Conservation (phyloP, 2,329 filamentous ascomycete species). For the Lasiodiplodia citricola region DNA sequence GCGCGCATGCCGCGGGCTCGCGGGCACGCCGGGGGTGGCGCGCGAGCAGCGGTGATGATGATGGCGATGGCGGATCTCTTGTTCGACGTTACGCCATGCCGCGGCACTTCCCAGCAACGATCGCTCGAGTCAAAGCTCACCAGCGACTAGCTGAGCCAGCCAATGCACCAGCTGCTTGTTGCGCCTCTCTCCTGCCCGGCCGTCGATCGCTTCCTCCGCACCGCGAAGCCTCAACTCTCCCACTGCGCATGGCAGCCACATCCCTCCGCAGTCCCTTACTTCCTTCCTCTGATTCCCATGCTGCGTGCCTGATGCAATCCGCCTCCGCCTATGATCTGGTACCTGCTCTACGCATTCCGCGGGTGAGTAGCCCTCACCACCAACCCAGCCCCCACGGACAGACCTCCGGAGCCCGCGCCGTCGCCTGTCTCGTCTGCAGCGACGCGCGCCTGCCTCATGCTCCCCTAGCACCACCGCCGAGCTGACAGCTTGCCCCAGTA, state of each 20-base stretch:
- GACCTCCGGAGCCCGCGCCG: constrained; percentile 12
- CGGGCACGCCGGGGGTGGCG: not conserved
- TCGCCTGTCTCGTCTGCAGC: not conserved
- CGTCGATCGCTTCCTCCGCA: constrained; percentile 19
- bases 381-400: not conserved
- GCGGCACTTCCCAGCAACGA: constrained; percentile 22
- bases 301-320: constrained; percentile 16
- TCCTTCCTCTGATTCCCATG: constrained; percentile 19
- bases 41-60: not conserved
- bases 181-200: constrained; percentile 15
- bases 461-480: not conserved
- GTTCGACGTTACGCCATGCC: constrained; percentile 18
- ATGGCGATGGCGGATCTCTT: constrained; percentile 12
- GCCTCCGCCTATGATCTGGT: constrained; percentile 69
- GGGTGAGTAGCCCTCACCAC: constrained; percentile 61
- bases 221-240: not conserved
- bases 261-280: constrained; percentile 21
- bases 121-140: constrained; percentile 19
- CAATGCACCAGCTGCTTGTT: constrained; percentile 21
- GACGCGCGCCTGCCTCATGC: constrained; percentile 13
- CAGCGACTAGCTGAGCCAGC: constrained; percentile 11
- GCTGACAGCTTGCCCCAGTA: constrained; percentile 55
- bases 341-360: constrained; percentile 76
- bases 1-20: not conserved
- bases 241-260: constrained; percentile 23